Conservation (phyloP, 1,139 yeast species). For the Suhomyces panamericanus region DNA sequence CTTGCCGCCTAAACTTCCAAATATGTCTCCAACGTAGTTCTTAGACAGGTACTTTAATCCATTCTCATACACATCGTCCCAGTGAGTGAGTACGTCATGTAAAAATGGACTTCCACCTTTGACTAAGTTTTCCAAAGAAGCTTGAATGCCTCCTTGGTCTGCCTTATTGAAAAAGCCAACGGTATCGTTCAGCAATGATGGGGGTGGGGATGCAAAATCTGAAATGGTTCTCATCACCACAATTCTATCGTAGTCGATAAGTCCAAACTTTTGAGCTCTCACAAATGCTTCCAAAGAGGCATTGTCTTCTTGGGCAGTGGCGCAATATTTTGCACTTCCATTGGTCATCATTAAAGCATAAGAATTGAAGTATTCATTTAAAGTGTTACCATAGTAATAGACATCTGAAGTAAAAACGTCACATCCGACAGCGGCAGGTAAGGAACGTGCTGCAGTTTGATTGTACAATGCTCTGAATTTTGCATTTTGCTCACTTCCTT, state of each 20-base stretch:
- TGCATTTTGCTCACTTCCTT: conserved; percentile 47
- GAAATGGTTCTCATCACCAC: conserved; percentile 65
- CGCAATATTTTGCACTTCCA: conserved; percentile 59
- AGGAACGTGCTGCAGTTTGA: conserved; percentile 48
- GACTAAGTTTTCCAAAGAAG: conserved; percentile 53
- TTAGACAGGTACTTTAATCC: conserved; percentile 41
- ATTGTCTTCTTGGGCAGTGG: conserved; percentile 70
- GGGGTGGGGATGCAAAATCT: conserved; percentile 60
- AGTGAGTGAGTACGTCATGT: conserved; percentile 52
- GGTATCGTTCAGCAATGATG: conserved; percentile 42
- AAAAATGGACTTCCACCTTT: conserved; percentile 58
- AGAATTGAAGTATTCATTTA: conserved; percentile 52
- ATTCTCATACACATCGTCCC: conserved; percentile 47
- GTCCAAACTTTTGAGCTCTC: conserved; percentile 55
- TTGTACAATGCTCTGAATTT: conserved; percentile 50
- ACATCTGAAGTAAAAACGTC: conserved; percentile 64
- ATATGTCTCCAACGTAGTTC: conserved; percentile 63
- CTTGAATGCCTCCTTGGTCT: conserved; percentile 53
- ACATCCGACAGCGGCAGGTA: conserved; percentile 54
- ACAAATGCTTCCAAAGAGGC: conserved; percentile 62
- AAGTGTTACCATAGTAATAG: conserved; percentile 55
- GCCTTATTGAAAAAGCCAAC: conserved; percentile 52
- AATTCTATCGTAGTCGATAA: conserved; percentile 57
- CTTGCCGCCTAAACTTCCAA: conserved; percentile 47
- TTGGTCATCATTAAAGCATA: conserved; percentile 54